These are phyloP conservation scores for Vanrija pseudolonga DNA, from an alignment of 1,284 basidiomycete species.

Conservation along the genomic window DNA sequence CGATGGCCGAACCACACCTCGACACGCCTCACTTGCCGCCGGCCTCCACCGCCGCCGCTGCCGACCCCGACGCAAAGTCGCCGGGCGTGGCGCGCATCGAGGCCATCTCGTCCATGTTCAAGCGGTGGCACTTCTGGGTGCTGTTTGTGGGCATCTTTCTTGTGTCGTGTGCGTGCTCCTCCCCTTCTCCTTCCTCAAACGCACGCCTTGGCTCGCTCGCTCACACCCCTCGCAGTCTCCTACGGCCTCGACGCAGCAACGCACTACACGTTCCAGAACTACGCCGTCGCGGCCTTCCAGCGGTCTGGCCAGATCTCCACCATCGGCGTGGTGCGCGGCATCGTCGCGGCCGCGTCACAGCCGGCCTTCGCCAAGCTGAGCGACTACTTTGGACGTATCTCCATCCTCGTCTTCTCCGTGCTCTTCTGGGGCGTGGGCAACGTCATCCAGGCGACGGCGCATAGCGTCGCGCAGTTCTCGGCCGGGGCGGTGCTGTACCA, in stretches of 20 bases:
- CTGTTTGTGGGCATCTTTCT: constrained; percentile 49
- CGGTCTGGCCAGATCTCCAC: constrained; percentile 37
- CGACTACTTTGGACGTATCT: constrained; percentile 49
- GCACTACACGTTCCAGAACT: constrained; percentile 16
- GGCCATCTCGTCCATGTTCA: constrained; percentile 5
- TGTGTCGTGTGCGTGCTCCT: constrained; percentile 31
- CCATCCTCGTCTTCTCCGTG: constrained; percentile 41
- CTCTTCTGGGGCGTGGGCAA: constrained; percentile 45
- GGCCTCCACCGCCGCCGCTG: no score
- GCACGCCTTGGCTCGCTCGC: background rate
- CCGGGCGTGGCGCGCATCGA: constrained; percentile 9
- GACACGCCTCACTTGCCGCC: no score
- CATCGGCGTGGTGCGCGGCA: constrained; percentile 39
- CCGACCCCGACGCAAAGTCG: background rate
- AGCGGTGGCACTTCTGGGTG: background rate
- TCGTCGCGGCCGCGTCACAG: constrained; percentile 39
- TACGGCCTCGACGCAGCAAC: background rate
- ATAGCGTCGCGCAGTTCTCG: constrained; percentile 37
- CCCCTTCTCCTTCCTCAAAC: no score
- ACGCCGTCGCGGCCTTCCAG: constrained; percentile 18
- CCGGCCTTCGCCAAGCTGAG: constrained; percentile 41
- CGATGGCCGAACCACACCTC: no score
- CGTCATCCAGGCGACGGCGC: constrained; percentile 45
- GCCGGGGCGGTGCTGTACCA: constrained; percentile 48
- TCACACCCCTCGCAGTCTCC: background rate